Percentiles rank a stretch among this genome's conserved stretches.
Evolutionary conservation across 2,329 filamentous ascomycete species (phyloP).

Genomic region (Pseudocercospora cruenta): DNA sequence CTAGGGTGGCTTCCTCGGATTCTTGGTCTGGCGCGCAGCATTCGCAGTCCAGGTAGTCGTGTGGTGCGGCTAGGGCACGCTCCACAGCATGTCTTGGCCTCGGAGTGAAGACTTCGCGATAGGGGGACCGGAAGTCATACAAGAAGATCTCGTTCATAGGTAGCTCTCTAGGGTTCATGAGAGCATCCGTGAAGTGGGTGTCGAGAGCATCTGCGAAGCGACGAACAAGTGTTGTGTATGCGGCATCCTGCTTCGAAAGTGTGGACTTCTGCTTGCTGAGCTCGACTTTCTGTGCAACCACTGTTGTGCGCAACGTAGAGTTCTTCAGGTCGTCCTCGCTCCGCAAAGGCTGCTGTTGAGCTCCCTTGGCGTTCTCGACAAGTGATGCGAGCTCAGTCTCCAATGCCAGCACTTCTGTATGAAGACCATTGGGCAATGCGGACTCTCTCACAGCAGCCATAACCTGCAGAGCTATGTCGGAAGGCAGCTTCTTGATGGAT

Average conservation of each 20-base stretch:
- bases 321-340: constrained; percentile 75
- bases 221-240: constrained; percentile 69
- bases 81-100: constrained; percentile 72
- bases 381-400: constrained; percentile 31
- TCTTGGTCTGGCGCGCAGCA: constrained; percentile 60
- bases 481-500: constrained; percentile 63
- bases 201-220: constrained; percentile 56
- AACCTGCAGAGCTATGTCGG: constrained; percentile 55
- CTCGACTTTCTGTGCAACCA: constrained; percentile 80
- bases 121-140: constrained; percentile 71
- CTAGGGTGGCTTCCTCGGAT: constrained; percentile 52
- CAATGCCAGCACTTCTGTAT: constrained; percentile 11
- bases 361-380: constrained; percentile 20
- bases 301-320: constrained; percentile 73
- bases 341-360: constrained; percentile 54
- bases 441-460: constrained; percentile 30
- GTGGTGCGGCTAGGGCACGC: constrained; percentile 70
- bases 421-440: constrained; percentile 4
- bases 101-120: constrained; percentile 74
- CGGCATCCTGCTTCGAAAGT: constrained; percentile 70
- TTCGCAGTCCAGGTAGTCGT: constrained; percentile 75
- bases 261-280: constrained; percentile 74
- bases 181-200: constrained; percentile 48
- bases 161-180: constrained; percentile 56
- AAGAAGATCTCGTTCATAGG: constrained; percentile 74